phyloP scores from a whole-genome alignment of 2,329 filamentous ascomycete genomes.

The Diaporthe batatas region DNA sequence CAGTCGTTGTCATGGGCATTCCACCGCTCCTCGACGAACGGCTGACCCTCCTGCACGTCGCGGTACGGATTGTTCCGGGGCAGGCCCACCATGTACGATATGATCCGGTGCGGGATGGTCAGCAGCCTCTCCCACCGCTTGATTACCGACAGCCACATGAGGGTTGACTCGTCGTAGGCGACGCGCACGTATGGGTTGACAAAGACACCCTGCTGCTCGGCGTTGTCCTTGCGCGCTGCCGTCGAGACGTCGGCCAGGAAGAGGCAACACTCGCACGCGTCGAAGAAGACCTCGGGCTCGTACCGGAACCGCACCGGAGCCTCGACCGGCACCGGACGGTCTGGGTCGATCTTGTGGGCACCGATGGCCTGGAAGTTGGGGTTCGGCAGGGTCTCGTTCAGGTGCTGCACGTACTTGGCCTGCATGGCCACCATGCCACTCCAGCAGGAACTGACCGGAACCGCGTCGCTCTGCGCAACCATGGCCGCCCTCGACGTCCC shows the following conservation, averaged over 20 bases:
- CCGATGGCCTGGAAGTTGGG: constrained; percentile 52
- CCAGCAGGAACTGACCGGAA: constrained; percentile 78
- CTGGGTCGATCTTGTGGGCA: constrained; percentile 54
- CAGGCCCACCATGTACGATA: constrained; percentile 68
- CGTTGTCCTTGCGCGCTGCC: constrained; percentile 53
- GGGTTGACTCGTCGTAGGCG: constrained; percentile 71
- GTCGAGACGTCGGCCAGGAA: constrained; percentile 62
- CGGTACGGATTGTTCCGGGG: constrained; percentile 73
- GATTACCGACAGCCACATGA: constrained; percentile 70
- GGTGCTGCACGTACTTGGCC: constrained; percentile 68
- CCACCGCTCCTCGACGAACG: constrained; percentile 66
- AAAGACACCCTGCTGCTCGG: constrained; percentile 70
- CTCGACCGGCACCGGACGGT: constrained; percentile 48
- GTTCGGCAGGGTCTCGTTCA: constrained; percentile 49
- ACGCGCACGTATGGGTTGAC: constrained; percentile 83
- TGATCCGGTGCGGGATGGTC: constrained; percentile 67
- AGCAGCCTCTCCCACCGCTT: constrained; percentile 77
- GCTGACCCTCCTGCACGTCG: constrained; percentile 68
- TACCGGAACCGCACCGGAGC: constrained; percentile 68
- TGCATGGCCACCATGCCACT: constrained; percentile 80
- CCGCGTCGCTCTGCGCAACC: constrained; percentile 70
- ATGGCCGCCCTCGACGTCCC: constrained; percentile 73
- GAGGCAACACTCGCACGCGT: constrained; percentile 75
- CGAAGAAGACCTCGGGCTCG: constrained; percentile 71
- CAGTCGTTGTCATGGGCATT: constrained; percentile 51